Evolutionary conservation across 2,329 filamentous ascomycete species (phyloP).

Genomic region (Juglanconis juglandina): DNA sequence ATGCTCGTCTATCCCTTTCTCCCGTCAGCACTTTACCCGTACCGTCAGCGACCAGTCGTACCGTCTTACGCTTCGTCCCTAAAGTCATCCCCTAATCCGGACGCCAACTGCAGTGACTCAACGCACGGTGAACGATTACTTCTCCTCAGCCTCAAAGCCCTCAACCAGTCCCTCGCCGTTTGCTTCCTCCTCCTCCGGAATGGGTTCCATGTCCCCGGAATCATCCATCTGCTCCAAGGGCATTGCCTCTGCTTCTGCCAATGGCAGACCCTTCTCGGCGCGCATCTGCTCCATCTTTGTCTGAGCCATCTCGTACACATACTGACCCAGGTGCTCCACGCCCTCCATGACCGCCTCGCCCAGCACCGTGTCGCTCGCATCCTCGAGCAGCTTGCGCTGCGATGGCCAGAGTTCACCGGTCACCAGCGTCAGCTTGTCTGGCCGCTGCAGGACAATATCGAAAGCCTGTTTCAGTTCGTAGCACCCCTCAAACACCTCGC

Average conservation of each 20-base stretch:
- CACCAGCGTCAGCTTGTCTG: conserved; percentile 76
- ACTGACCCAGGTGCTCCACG: conserved; percentile 91
- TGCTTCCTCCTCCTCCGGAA: conserved; percentile 26
- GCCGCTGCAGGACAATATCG: conserved; percentile 69
- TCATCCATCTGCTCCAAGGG: conserved; percentile 21
- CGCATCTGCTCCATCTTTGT: conserved; percentile 51
- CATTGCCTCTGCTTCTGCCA: conserved; percentile 26
- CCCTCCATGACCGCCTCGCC: conserved; percentile 75
- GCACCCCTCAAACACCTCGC: conserved; percentile 83
- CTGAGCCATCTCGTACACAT: conserved; percentile 93
- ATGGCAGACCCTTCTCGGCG: conserved; percentile 32
- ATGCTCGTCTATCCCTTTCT: not conserved
- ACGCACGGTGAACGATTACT: conserved; percentile 7
- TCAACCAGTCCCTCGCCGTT: conserved; percentile 24
- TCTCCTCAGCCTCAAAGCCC: conserved; percentile 30
- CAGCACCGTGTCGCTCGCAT: conserved; percentile 46
- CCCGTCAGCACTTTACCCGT: not conserved
- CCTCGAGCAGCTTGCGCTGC: conserved; percentile 45
- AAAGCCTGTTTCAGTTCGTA: conserved; percentile 87
- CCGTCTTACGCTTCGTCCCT: no score
- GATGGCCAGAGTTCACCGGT: conserved; percentile 85
- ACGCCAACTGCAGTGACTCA: not conserved
- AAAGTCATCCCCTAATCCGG: not conserved
- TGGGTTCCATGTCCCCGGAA: conserved; percentile 24
- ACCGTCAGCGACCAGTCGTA: not conserved